Conservation (phyloP, 106 monocot genomes). For the Alisma plantagoaquatica region DNA sequence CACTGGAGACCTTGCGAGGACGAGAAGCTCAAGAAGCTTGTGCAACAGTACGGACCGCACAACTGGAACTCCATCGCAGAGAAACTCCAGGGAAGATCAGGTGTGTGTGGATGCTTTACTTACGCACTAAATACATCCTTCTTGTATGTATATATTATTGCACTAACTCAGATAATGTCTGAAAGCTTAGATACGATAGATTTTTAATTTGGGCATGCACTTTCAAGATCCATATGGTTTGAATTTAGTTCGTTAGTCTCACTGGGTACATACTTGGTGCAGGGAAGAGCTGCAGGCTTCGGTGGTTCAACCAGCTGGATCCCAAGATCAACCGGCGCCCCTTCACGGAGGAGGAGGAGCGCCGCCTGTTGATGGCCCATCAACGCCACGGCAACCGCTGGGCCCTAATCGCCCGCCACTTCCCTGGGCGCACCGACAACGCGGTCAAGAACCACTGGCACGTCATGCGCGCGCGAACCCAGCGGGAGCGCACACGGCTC, state of each 20-base stretch:
- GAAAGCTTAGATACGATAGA: neutral
- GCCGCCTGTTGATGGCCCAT: constrained; percentile 56
- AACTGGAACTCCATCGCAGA: constrained; percentile 90
- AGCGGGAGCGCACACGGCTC: constrained; percentile 27
- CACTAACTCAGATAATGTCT: too few relatives aligned
- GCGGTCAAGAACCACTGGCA: constrained; percentile 97
- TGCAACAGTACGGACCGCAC: constrained; percentile 71
- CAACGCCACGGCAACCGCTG: constrained; percentile 77
- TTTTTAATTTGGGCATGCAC: neutral
- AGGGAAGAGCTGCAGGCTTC: constrained; percentile 89
- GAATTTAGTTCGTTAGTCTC: neutral
- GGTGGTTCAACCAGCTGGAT: constrained; percentile 95
- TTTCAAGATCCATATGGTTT: constrained; percentile 1
- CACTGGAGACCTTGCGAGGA: constrained; percentile 92
- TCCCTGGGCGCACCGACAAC: constrained; percentile 88
- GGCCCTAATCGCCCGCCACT: constrained; percentile 73
- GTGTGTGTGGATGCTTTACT: constrained; percentile 10
- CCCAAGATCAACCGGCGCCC: constrained; percentile 76
- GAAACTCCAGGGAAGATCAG: constrained; percentile 82
- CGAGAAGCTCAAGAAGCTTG: constrained; percentile 59
- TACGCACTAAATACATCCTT: neutral
- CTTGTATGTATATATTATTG: too few relatives aligned
- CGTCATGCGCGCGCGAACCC: constrained; percentile 61
- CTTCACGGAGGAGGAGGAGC: constrained; percentile 75
- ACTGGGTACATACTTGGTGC: neutral